Evolutionary conservation across 352 stramenopile genomes (phyloP).

Genomic region (Globisporangium spiculum): DNA sequence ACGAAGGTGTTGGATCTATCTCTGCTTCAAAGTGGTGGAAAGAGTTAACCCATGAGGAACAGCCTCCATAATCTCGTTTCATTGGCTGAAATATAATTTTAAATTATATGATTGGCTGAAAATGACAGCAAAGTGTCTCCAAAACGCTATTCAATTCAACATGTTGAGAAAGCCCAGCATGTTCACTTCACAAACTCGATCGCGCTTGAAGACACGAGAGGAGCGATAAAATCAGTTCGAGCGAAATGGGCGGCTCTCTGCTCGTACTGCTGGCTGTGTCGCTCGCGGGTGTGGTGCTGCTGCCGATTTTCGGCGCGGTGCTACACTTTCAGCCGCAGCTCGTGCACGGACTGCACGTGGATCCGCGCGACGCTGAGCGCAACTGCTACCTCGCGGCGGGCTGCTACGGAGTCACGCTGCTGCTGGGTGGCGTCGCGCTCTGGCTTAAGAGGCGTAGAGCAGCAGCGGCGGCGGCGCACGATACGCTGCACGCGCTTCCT

Average conservation of each 20-base stretch:
- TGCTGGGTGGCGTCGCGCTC: conserved; percentile 29
- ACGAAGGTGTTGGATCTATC: background rate
- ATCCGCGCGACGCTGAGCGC: conserved; percentile 34
- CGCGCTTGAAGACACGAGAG: no score
- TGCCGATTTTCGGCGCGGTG: conserved; percentile 58
- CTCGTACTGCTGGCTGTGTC: conserved; percentile 44
- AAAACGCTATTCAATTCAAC: background rate
- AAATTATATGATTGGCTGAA: background rate
- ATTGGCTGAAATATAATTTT: background rate
- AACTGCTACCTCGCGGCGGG: conserved; percentile 64
- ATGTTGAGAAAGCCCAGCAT: no score
- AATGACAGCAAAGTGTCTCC: background rate
- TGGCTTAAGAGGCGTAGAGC: conserved; percentile 8
- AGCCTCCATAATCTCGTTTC: background rate
- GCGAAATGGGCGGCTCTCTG: conserved; percentile 32
- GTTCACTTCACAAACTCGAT: no score
- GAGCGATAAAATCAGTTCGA: background rate
- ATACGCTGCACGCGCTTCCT: background rate
- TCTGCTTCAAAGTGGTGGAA: background rate
- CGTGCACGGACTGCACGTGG: conserved; percentile 48
- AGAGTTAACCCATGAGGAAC: background rate
- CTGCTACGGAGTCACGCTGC: conserved; percentile 44
- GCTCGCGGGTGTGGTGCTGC: conserved; percentile 38
- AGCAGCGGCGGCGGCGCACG: background rate
- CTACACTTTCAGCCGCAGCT: conserved; percentile 57